Evolutionary conservation across 371 early-diverging fungal species (phyloP), one percentile per base, ranked within the genome.

Genomic region (Lichtheimia corymbifera): DNA sequence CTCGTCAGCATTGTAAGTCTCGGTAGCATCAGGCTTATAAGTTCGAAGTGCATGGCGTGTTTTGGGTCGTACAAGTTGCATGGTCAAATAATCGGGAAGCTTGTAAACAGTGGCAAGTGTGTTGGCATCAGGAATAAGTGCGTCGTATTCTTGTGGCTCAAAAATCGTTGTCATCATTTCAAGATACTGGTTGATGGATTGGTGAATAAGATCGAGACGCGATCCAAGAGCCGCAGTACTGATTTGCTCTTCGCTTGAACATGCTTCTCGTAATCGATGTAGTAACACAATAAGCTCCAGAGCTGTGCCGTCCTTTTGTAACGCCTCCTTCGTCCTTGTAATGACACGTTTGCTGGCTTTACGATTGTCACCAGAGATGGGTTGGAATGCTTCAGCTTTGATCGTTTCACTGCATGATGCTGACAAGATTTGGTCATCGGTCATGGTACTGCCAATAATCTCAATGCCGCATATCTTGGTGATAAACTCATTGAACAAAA

Each of bases 381-480:
- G 76, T 54, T 75, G 73, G 24, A 86, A 73, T 3, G 79, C 80
- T 43, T 85, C 86, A 18, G 71, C 64, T 50, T 73, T 78, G 22
- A 93, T 67, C 5, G 76, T 71, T 5, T 90, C 89, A 3, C 90
- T 85, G 40, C 91, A 92, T 1, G 87, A 87, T 50, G 93, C 76
- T 2, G 88, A 82, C 2, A 79, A 81, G 17, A 91, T 72, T 61
- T 93, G 91, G 15, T 76, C 65, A 25, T 83, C 80, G 3, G 79
- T 80, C 30, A 81, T 57, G 0, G 80, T 82, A 27, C 68, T 70
- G 11, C 72, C 88, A 3, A 82, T 68, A 5, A 82, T 77, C 56
- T 89, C 85, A 27, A 92, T 79, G 22, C 92, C 92, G n/a, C 83
- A 79, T 85, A 93, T 85, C 57, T 86, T 84, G 12, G 82, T 79